phyloP scores from a whole-genome alignment of 2,329 filamentous ascomycete genomes.

The Xylaria hypoxylon region DNA sequence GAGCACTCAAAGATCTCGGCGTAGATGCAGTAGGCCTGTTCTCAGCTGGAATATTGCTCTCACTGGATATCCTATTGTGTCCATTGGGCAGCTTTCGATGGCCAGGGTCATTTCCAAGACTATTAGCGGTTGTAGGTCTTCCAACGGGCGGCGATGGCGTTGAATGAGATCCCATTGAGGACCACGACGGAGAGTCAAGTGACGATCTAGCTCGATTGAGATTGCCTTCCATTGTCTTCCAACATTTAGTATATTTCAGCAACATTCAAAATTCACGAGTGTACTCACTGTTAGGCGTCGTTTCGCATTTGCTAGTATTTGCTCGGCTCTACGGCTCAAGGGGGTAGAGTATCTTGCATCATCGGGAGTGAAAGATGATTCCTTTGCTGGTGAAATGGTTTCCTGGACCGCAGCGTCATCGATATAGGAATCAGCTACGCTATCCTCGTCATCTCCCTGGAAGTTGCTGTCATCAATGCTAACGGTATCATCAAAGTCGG shows the following conservation, averaged over 20 bases:
- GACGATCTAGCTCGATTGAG: conserved; percentile 81
- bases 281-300: conserved; percentile 81
- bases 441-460: conserved; percentile 74
- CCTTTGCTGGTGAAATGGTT: conserved; percentile 44
- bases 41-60: conserved; percentile 64
- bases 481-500: conserved; percentile 70
- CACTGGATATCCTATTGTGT: conserved; percentile 72
- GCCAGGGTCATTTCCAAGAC: conserved; percentile 48
- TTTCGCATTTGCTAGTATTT: conserved; percentile 94
- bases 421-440: conserved; percentile 67
- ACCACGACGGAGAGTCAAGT: conserved; percentile 62
- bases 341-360: conserved; percentile 78
- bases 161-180: conserved; percentile 58
- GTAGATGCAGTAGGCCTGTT: conserved; percentile 57
- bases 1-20: conserved; percentile 73
- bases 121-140: conserved; percentile 55
- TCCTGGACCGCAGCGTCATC: conserved; percentile 58
- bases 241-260: conserved; percentile 43
- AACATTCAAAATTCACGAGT: conserved; percentile 4
- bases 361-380: conserved; percentile 50
- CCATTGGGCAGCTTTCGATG: conserved; percentile 52
- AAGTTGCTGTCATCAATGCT: conserved; percentile 75
- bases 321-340: conserved; percentile 84
- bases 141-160: conserved; percentile 64
- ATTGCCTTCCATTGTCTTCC: conserved; percentile 92